Conservation (phyloP, 768 basidiomycete species). For the Lepiota brunneoincarnata region DNA sequence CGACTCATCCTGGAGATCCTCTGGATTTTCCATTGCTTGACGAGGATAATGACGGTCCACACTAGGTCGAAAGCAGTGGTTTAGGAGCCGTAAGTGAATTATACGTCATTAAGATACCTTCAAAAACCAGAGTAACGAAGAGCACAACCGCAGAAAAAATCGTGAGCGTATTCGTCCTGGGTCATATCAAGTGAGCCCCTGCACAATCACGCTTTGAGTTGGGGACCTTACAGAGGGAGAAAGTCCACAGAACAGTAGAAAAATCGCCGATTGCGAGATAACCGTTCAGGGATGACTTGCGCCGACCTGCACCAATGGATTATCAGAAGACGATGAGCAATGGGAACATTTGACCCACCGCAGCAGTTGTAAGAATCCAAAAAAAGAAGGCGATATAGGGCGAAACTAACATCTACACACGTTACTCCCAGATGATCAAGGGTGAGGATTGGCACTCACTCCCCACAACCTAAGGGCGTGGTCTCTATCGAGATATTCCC, state of each 20-base stretch:
- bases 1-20: slow-evolving; percentile 18
- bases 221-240: slow-evolving; percentile 29
- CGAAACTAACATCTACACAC: slow-evolving; percentile 34
- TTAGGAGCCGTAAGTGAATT: background rate
- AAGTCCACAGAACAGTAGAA: slow-evolving; percentile 49
- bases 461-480: slow-evolving; percentile 33
- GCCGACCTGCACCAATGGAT: slow-evolving; percentile 29
- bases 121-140: slow-evolving; percentile 34
- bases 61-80: slow-evolving; percentile 21
- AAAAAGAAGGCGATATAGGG: slow-evolving; percentile 41
- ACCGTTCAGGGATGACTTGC: slow-evolving; percentile 28
- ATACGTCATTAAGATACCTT: slow-evolving; percentile 25
- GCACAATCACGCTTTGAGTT: background rate
- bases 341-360: slow-evolving; percentile 23
- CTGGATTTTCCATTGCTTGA: slow-evolving; percentile 28
- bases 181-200: slow-evolving; percentile 17
- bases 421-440: background rate
- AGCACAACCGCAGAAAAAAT: slow-evolving; percentile 37
- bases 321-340: background rate
- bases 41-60: slow-evolving; percentile 39
- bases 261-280: slow-evolving; percentile 46
- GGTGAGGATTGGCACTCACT: slow-evolving; percentile 23
- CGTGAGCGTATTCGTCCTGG: slow-evolving; percentile 36
- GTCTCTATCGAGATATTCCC: slow-evolving; percentile 28
- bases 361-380: slow-evolving; percentile 36